Base-by-base conservation (phyloP, 495 filamentous ascomycete genomes). In the Tricharina praecox region DNA sequence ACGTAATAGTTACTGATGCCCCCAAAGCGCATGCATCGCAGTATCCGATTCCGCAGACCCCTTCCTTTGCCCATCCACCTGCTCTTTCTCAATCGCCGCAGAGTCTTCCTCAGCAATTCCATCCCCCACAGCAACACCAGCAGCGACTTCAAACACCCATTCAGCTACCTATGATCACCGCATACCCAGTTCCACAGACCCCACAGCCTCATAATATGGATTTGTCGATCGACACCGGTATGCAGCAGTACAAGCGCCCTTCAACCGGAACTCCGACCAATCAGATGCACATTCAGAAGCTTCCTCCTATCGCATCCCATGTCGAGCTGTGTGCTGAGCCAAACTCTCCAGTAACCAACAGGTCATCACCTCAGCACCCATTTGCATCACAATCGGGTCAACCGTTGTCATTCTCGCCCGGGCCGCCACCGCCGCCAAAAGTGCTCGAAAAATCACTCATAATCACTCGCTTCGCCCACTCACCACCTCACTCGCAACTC, bases 241-340 rank as follows among this genome's bases (percentile, higher is more conserved):
- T n/a, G n/a, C n/a, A n/a, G n/a, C n/a, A n/a, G 28, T 5, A 32
- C 15, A 20, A 25, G 23, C 24, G 40, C 24, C 40, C 40, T 18
- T 19, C 11, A 26, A 8, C 40, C 13, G 23, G 24, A 23, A 11
- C 20, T 1, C 20, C 40, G 13, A 4, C 24, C 40, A 19, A 24
- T 20, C 10, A 24, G 24, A 20, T 26, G 40, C 20, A 11, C 8
- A 11, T 10, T 13, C 40, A 43, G 8, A 19, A 26, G 40, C 40
- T 18, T n/a, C 13, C 13, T 11, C 21, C 21, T 8, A 11, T 4
- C 40, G 21, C 7, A 11, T 13, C 21, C 40, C 25, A 32, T 23
- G 25, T 34, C 4, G 43, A 46, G n/a, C 28, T 46, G 5, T 46
- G 28, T 21, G 43, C 26, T 3, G 43, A n/a, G n/a, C n/a, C n/a